Evolutionary conservation across 768 basidiomycete genomes (phyloP).

Genomic region (Agaricus subrufescens): DNA sequence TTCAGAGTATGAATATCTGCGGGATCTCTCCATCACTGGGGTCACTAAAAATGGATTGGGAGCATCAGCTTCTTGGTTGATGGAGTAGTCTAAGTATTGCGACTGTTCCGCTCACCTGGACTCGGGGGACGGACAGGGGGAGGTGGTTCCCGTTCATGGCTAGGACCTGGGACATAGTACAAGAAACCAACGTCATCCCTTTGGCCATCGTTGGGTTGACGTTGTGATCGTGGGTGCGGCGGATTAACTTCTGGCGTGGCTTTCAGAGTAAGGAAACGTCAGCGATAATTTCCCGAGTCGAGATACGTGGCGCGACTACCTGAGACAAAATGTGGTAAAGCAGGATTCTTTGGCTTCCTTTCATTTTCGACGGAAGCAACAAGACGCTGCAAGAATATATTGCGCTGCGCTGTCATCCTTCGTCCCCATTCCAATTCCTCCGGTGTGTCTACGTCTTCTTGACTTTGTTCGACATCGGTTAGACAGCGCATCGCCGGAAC

Average conservation of each 20-base stretch:
- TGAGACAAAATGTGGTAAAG: constrained; percentile 41
- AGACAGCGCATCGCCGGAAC: constrained; percentile 58
- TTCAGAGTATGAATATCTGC: constrained; percentile 7
- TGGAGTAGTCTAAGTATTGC: background rate
- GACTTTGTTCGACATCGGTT: constrained; percentile 45
- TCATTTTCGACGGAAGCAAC: constrained; percentile 52
- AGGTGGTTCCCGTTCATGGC: constrained; percentile 9
- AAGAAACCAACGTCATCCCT: constrained; percentile 43
- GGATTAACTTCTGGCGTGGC: constrained; percentile 24
- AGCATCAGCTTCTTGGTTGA: background rate
- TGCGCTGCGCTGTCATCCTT: constrained; percentile 68
- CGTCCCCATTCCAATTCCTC: constrained; percentile 79
- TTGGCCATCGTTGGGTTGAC: constrained; percentile 35
- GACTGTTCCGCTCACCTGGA: constrained; percentile 3
- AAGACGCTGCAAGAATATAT: constrained; percentile 65
- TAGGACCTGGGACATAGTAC: constrained; percentile 40
- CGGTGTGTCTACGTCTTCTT: constrained; percentile 74
- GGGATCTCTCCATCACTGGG: background rate
- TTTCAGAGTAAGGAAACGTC: background rate
- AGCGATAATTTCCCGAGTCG: background rate
- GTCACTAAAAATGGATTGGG: background rate
- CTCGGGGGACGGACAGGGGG: constrained; percentile 1
- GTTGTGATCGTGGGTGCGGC: constrained; percentile 28
- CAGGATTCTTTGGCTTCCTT: constrained; percentile 37
- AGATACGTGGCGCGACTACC: constrained; percentile 20